Evolutionary conservation across 78 protist species (phyloP), one percentile per base, ranked within the genome.

Genomic region (Blattamonas nauphoetae): DNA sequence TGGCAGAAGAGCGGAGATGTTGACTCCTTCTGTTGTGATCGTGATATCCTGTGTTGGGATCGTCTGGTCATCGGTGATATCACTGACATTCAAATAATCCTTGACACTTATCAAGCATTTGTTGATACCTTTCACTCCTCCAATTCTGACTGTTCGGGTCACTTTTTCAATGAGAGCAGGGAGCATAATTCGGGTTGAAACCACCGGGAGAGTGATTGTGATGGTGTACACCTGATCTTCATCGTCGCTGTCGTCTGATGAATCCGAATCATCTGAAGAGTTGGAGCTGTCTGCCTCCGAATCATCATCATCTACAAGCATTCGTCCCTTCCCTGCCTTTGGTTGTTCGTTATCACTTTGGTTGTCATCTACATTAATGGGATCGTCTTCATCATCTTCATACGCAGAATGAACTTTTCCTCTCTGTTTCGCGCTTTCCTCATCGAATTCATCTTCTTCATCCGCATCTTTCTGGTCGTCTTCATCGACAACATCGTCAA

Each of bases 1-100:
- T n/a, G n/a, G n/a, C n/a, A n/a, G n/a, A 41, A 91, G 3, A 0
- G 87, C 96, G 0, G 0, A 33, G 11, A 96, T 45, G 87, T 96
- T 96, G 80, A 94, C 90, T 45, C 98, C 98, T 84, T 90, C 93
- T 6, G 91, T 88, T n/a, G n/a, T n/a, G n/a, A n/a, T n/a, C n/a
- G n/a, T n/a, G 44, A 63, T 78, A 41, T 90, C 78, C 63, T 33
- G 0, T 3, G 1, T 1, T 34, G 45, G 11, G 2, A 1, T 2
- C 45, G n/a, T 81, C 64, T 46, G 35, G 64, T 46, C 83, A 21
- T 4, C 83, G 29, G 33, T n/a, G n/a, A n/a, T n/a, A n/a, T n/a
- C n/a, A n/a, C n/a, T n/a, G n/a, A n/a, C n/a, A n/a, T n/a, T n/a
- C n/a, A n/a, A n/a, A n/a, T n/a, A n/a, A n/a, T n/a, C n/a, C n/a